Evolutionary conservation across 495 filamentous ascomycete genomes (phyloP).

Genomic region (Aspergillus bridgeri): DNA sequence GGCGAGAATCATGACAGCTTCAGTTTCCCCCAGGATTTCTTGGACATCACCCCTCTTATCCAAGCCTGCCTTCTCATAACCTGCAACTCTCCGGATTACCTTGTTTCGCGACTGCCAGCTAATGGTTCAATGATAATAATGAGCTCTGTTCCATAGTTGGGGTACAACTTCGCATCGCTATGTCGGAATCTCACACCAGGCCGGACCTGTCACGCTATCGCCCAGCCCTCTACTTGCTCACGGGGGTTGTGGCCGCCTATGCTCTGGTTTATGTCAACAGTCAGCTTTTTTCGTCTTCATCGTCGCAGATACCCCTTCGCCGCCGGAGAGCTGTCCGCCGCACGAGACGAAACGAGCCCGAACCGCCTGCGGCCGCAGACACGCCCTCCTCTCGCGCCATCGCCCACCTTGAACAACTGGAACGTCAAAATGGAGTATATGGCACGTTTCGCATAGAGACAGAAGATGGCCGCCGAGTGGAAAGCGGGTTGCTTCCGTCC

Average conservation of each 20-base stretch:
- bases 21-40: neutral
- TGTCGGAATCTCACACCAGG: conserved; percentile 35
- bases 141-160: conserved; percentile 19
- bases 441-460: conserved; percentile 49
- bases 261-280: conserved; percentile 47
- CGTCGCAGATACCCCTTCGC: conserved; percentile 33
- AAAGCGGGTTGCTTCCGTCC: conserved; percentile 45
- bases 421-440: conserved; percentile 46
- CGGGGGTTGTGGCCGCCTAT: conserved; percentile 48
- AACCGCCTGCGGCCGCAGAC: conserved; percentile 22
- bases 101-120: neutral
- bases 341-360: conserved; percentile 30
- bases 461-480: conserved; percentile 45
- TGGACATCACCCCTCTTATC: neutral
- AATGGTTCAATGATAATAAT: conserved; percentile 5
- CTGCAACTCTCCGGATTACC: neutral
- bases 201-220: conserved; percentile 46
- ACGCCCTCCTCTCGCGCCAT: conserved; percentile 42
- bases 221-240: conserved; percentile 47
- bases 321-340: conserved; percentile 49
- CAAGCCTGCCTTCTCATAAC: neutral
- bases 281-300: conserved; percentile 28
- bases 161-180: conserved; percentile 22
- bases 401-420: conserved; percentile 42
- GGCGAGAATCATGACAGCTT: neutral